phyloP scores from a whole-genome alignment of 257 asterid genomes.

The Nicotiana tabacum region DNA sequence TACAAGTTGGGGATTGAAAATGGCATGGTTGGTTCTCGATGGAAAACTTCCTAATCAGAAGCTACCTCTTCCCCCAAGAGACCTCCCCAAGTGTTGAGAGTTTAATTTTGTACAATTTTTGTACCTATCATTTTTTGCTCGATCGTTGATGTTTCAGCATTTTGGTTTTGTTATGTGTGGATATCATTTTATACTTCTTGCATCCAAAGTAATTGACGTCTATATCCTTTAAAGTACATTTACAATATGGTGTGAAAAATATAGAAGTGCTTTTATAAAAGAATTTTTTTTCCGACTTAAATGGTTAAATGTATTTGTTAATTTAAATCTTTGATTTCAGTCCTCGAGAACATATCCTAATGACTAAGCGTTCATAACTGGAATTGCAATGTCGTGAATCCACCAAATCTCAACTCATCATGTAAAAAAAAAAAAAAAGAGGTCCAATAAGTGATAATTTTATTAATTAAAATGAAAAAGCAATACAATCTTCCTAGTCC shows the following conservation, averaged over 20 bases:
- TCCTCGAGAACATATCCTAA: too few relatives aligned
- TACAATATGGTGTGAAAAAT: not conserved
- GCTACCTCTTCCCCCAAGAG: conserved; percentile 57
- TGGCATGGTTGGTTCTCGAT: conserved; percentile 66
- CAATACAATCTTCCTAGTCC: too few relatives aligned
- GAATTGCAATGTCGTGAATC: too few relatives aligned
- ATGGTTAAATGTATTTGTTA: not conserved
- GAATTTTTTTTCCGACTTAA: not conserved
- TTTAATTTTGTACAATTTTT: not conserved
- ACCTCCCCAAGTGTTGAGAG: conserved; percentile 50
- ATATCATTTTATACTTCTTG: too few relatives aligned
- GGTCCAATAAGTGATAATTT: too few relatives aligned
- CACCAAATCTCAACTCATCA: too few relatives aligned
- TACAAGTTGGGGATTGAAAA: conserved; percentile 25
- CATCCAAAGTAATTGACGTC: not conserved
- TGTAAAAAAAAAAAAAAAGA: too few relatives aligned
- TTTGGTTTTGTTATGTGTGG: too few relatives aligned
- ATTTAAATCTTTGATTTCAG: not conserved
- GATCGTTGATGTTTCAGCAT: too few relatives aligned
- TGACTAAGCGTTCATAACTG: too few relatives aligned
- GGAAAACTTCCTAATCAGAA: conserved; percentile 53
- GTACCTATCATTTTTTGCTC: not conserved
- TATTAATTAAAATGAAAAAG: too few relatives aligned
- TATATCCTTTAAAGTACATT: not conserved
- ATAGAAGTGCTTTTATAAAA: too few relatives aligned